A percentile compares a stretch with the other conserved stretches of the same genome.
These are phyloP conservation scores for Dictyostelium purpureum DNA, from an alignment of 78 protist genomes.

Conservation along the genomic window DNA sequence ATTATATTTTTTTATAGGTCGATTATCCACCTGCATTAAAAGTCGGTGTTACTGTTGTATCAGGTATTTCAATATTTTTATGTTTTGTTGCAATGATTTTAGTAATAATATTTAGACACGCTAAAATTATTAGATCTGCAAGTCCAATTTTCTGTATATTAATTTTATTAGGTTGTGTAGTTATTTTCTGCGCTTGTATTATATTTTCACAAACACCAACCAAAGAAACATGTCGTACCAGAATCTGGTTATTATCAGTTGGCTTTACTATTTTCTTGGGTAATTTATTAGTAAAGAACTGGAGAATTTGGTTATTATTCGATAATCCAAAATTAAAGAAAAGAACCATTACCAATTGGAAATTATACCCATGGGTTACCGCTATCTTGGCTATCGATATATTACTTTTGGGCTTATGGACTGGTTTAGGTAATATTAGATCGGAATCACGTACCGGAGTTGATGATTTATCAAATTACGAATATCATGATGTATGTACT, in stretches of 20 bases:
- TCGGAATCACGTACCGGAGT: background rate
- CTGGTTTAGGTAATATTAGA: slow-evolving; percentile 9
- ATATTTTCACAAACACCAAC: slow-evolving; percentile 20
- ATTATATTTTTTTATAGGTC: background rate
- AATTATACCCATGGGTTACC: background rate
- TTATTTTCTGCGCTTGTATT: slow-evolving; percentile 18
- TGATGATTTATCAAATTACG: slow-evolving; percentile 2
- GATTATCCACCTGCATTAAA: background rate
- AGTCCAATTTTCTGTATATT: slow-evolving; percentile 26
- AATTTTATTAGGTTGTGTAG: slow-evolving; percentile 16
- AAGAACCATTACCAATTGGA: slow-evolving; percentile 5
- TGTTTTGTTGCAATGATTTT: background rate
- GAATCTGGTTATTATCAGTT: slow-evolving; percentile 21
- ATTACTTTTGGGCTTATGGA: background rate
- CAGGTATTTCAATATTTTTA: background rate
- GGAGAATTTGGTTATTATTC: slow-evolving; percentile 46
- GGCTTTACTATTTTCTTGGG: slow-evolving; percentile 48
- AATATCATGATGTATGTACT: background rate
- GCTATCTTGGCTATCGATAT: background rate
- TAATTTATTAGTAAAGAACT: slow-evolving; percentile 36
- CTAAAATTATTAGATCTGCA: slow-evolving; percentile 26
- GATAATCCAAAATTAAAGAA: slow-evolving; percentile 33
- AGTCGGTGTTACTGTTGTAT: slow-evolving; percentile 1
- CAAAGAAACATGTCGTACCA: background rate
- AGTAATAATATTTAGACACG: background rate